Percentiles rank a stretch among this genome's conserved stretches.
Evolutionary conservation across 495 filamentous ascomycete genomes (phyloP).

Genomic region (Daldinia vernicosa): DNA sequence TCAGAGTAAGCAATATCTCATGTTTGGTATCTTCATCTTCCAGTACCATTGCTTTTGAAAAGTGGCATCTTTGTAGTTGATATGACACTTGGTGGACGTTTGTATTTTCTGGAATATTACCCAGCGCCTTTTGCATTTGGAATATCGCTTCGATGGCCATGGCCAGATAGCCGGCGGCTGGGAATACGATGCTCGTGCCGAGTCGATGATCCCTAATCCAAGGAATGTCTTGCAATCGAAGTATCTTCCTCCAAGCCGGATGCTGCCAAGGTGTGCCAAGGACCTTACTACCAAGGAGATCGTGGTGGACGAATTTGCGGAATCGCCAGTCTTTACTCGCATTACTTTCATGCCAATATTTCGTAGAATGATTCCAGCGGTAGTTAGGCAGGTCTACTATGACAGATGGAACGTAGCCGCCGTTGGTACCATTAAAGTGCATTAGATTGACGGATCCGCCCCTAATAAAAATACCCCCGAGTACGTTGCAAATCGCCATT

Average conservation of each 20-base stretch:
- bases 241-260: slow-evolving; percentile 44
- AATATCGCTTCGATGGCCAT: too few species aligned
- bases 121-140: too few species aligned
- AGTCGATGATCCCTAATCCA: slow-evolving; percentile 53
- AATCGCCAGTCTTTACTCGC: slow-evolving; percentile 41
- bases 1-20: too few species aligned
- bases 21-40: too few species aligned
- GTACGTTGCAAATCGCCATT: not conserved
- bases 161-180: too few species aligned
- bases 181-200: too few species aligned
- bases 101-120: too few species aligned
- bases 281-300: slow-evolving; percentile 27
- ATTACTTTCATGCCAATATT: slow-evolving; percentile 45
- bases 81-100: too few species aligned
- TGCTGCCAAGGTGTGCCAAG: slow-evolving; percentile 18
- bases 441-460: slow-evolving; percentile 4
- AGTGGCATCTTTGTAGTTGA: too few species aligned
- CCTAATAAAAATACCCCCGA: not conserved
- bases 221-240: slow-evolving; percentile 44
- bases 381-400: slow-evolving; percentile 55
- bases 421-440: not conserved
- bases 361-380: slow-evolving; percentile 54
- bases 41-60: too few species aligned
- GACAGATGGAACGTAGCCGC: not conserved
- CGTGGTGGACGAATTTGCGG: slow-evolving; percentile 36